These are phyloP conservation scores for Kluyveromyces sp. DNA, from an alignment of 1,139 yeast genomes.

Conservation along the genomic window DNA sequence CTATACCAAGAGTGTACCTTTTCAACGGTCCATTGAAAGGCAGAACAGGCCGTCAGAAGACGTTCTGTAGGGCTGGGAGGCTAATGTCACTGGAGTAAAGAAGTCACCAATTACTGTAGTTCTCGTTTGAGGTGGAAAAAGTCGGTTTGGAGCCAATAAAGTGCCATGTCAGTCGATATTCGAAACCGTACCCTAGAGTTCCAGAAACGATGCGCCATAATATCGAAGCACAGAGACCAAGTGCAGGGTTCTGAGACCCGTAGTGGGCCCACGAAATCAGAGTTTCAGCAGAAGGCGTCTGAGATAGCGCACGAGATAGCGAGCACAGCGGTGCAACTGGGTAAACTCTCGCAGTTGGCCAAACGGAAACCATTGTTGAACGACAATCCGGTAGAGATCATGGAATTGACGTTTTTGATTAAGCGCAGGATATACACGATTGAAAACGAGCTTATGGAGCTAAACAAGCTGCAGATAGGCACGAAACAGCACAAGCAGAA, in stretches of 20 bases:
- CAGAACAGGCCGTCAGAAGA: too few relatives aligned
- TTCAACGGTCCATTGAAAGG: too few relatives aligned
- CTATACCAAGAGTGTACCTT: too few relatives aligned
- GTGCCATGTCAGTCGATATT: constrained; percentile 22
- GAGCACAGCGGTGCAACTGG: constrained; percentile 76
- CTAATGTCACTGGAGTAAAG: too few relatives aligned
- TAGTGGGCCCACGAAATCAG: constrained; percentile 41
- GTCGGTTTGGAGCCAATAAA: too few relatives aligned
- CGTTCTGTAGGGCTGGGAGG: too few relatives aligned
- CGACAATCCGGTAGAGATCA: constrained; percentile 89
- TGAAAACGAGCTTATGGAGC: constrained; percentile 56
- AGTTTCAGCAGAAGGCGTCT: constrained; percentile 76
- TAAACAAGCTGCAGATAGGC: constrained; percentile 33
- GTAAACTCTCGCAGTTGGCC: constrained; percentile 77
- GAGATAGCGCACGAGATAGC: constrained; percentile 83
- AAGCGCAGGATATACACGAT: constrained; percentile 88
- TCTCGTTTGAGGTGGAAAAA: too few relatives aligned
- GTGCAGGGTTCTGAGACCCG: constrained; percentile 7
- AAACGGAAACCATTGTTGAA: constrained; percentile 89
- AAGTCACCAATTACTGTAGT: too few relatives aligned
- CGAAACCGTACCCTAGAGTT: constrained; percentile 33
- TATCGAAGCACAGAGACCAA: constrained; percentile 20
- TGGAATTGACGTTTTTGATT: constrained; percentile 85
- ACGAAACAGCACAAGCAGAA: constrained; percentile 58
- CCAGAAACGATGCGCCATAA: constrained; percentile 28